These are phyloP conservation scores for Zea luxurians DNA, from an alignment of 176 grass and related monocot species.

Conservation along the genomic window DNA sequence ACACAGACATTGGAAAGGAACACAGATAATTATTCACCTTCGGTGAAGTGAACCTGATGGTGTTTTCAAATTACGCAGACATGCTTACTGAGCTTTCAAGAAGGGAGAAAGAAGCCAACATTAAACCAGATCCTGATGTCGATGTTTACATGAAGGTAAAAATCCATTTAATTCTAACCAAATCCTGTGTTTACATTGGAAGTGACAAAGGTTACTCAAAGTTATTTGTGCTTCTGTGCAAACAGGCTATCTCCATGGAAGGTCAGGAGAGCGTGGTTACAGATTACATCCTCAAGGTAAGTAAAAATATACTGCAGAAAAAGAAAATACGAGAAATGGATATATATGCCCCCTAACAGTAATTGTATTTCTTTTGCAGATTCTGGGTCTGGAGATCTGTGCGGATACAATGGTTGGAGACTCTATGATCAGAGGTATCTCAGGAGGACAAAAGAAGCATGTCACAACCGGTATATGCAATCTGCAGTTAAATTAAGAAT, in stretches of 20 bases:
- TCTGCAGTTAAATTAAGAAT: too few relatives aligned
- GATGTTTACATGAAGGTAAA: slow-evolving; percentile 50
- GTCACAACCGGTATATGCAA: slow-evolving; percentile 44
- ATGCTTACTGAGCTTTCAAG: slow-evolving; percentile 85
- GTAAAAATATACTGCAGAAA: too few relatives aligned
- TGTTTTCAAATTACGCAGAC: slow-evolving; percentile 48
- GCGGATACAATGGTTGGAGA: slow-evolving; percentile 54
- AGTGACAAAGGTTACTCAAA: too few relatives aligned
- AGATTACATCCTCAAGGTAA: too few relatives aligned
- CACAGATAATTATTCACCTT: too few relatives aligned
- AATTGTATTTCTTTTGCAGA: slow-evolving; percentile 34
- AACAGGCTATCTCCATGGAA: too few relatives aligned
- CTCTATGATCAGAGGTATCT: slow-evolving; percentile 48
- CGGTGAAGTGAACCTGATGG: neutral
- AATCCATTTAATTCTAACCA: too few relatives aligned
- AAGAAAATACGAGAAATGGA: too few relatives aligned
- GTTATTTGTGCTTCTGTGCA: too few relatives aligned
- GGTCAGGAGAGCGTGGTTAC: too few relatives aligned
- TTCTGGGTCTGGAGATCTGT: slow-evolving; percentile 47
- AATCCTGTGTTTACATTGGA: too few relatives aligned
- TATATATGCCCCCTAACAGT: slow-evolving; percentile 1
- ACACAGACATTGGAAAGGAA: too few relatives aligned
- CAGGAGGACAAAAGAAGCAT: slow-evolving; percentile 54
- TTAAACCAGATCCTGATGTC: slow-evolving; percentile 80
- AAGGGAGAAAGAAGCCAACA: slow-evolving; percentile 84